These are phyloP conservation scores for Chalaropsis ovoidea DNA, from an alignment of 2,329 filamentous ascomycete genomes.

Conservation along the genomic window DNA sequence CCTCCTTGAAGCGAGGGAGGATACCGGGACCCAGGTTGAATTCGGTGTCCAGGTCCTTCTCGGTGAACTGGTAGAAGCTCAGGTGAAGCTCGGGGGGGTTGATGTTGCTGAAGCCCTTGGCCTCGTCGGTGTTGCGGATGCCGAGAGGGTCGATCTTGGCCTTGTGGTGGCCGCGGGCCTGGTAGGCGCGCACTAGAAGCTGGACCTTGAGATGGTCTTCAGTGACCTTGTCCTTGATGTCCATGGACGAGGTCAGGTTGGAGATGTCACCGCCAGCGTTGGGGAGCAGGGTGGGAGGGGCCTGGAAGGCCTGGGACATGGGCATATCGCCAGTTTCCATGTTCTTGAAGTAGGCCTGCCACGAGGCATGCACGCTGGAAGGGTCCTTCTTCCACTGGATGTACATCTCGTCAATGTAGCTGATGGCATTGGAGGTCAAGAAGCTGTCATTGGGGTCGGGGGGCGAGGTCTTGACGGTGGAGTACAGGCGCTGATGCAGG, in stretches of 20 bases:
- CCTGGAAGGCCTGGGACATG: slow-evolving; percentile 91
- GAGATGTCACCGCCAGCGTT: slow-evolving; percentile 69
- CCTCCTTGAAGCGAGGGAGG: slow-evolving; percentile 81
- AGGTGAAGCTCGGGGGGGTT: slow-evolving; percentile 88
- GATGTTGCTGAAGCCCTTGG: slow-evolving; percentile 71
- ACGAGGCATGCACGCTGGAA: slow-evolving; percentile 88
- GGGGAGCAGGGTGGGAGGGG: slow-evolving; percentile 83
- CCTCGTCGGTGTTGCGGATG: slow-evolving; percentile 64
- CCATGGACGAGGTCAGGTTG: slow-evolving; percentile 58
- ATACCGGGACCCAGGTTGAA: slow-evolving; percentile 91
- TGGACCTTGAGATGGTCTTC: slow-evolving; percentile 93
- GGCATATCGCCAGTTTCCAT: slow-evolving; percentile 98
- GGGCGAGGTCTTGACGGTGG: slow-evolving; percentile 41
- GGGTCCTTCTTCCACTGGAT: slow-evolving; percentile 93
- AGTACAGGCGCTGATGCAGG: slow-evolving; percentile 42
- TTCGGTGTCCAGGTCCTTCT: slow-evolving; percentile 86
- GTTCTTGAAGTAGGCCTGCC: slow-evolving; percentile 99
- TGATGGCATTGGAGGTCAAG: slow-evolving; percentile 90
- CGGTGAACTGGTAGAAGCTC: slow-evolving; percentile 88
- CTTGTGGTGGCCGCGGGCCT: slow-evolving; percentile 96
- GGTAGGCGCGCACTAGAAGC: slow-evolving; percentile 91
- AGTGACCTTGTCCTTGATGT: slow-evolving; percentile 69
- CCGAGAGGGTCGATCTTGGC: slow-evolving; percentile 93
- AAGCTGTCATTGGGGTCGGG: slow-evolving; percentile 90
- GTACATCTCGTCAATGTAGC: slow-evolving; percentile 99